Evolutionary conservation across 345 rosid species (phyloP).

Genomic region (Hirschfeldia incana): DNA sequence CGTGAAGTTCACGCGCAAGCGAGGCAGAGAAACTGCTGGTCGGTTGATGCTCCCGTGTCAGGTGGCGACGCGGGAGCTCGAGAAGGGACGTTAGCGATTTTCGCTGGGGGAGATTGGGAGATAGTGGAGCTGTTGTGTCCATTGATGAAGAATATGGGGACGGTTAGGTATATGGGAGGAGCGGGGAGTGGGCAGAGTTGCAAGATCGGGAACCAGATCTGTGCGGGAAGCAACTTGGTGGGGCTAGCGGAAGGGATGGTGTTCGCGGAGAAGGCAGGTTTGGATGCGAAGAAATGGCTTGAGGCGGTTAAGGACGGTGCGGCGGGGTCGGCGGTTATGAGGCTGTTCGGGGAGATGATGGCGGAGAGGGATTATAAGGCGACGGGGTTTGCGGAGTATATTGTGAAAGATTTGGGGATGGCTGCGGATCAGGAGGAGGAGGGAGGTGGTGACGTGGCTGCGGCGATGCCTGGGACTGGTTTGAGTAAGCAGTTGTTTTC

Average conservation of each 20-base stretch:
- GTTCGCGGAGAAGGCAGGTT: slow-evolving; percentile 64
- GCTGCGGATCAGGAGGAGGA: slow-evolving; percentile 70
- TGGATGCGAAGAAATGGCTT: slow-evolving; percentile 53
- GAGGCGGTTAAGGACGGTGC: slow-evolving; percentile 60
- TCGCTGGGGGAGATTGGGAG: slow-evolving; percentile 65
- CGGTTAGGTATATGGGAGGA: slow-evolving; percentile 59
- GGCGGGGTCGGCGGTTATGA: slow-evolving; percentile 71
- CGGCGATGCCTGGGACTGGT: slow-evolving; percentile 57
- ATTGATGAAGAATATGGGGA: slow-evolving; percentile 58
- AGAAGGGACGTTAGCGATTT: slow-evolving; percentile 61
- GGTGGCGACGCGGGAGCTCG: slow-evolving; percentile 76
- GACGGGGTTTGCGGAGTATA: slow-evolving; percentile 74
- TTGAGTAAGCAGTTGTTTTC: slow-evolving; percentile 71
- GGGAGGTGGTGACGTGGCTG: slow-evolving; percentile 53
- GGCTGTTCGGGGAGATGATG: slow-evolving; percentile 71
- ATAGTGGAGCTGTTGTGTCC: slow-evolving; percentile 67
- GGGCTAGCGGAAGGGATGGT: slow-evolving; percentile 79
- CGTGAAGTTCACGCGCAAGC: slow-evolving; percentile 58
- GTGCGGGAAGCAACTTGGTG: slow-evolving; percentile 62
- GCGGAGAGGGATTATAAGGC: slow-evolving; percentile 60
- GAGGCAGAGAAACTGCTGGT: slow-evolving; percentile 52
- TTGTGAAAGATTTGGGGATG: slow-evolving; percentile 90
- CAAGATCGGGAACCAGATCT: slow-evolving; percentile 78
- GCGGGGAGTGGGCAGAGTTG: slow-evolving; percentile 82
- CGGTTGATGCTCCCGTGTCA: slow-evolving; percentile 78